A percentile compares a stretch with the other conserved stretches of the same genome.
phyloP scores from a whole-genome alignment of 2,329 filamentous ascomycete species.

The Cryphonectria naterciae region DNA sequence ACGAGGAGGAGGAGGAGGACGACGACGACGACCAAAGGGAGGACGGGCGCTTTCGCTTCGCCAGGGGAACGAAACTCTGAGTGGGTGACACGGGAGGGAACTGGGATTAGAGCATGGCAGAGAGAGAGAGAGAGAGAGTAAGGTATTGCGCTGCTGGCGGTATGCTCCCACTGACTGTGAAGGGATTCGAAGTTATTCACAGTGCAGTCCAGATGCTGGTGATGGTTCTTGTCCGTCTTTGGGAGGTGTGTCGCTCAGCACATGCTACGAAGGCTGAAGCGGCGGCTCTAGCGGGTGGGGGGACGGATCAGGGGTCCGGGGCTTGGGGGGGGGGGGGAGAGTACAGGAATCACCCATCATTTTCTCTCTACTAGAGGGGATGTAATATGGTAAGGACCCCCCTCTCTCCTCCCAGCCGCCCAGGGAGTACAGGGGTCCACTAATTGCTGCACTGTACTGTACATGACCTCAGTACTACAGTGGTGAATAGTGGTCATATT shows the following conservation, averaged over 20 bases:
- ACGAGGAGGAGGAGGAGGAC: not conserved
- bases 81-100: not conserved
- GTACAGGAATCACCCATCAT: not conserved
- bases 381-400: not conserved
- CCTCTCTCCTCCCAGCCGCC: no score
- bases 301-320: not conserved
- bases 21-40: slow-evolving; percentile 15
- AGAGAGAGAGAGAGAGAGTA: not conserved
- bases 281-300: not conserved
- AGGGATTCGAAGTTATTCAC: not conserved
- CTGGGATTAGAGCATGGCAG: slow-evolving; percentile 5
- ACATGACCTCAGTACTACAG: no score
- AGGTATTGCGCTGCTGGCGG: not conserved
- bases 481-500: no score
- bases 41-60: not conserved
- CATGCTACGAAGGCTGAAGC: slow-evolving; percentile 3
- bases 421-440: not conserved
- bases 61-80: slow-evolving; percentile 1
- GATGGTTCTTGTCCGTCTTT: not conserved
- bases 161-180: not conserved
- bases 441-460: not conserved
- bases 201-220: not conserved
- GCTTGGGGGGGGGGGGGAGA: not conserved
- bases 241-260: not conserved
- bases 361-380: not conserved